Evolutionary conservation across 306 rosid species (phyloP), one percentile per base, ranked within the genome.

Genomic region (Begonia fuchsioides): DNA sequence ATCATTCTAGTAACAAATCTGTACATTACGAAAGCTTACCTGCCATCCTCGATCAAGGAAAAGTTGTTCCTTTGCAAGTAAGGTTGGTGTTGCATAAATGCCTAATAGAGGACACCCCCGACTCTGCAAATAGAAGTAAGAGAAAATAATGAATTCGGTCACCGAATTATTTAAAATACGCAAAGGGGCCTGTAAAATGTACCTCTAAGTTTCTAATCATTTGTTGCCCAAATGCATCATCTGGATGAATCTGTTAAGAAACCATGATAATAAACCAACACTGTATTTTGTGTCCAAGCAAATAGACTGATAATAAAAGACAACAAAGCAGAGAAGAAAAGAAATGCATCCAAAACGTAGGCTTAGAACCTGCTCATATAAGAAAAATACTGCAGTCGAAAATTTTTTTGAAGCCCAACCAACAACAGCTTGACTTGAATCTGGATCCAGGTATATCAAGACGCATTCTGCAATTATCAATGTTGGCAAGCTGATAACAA

Each of bases 381-480:
- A 79, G 72, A 81, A 79, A 71, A 90, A 90, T 39, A 77, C 45
- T 43, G 83, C 87, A 0, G 98, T 90, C 16, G 82, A 58, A 73
- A 90, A 90, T 45, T 71, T 61, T 58, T 64, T 77, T 47, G 92
- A 66, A 55, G 95, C 94, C 98, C 95, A 90, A 58, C 81, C 79
- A 72, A 81, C 94, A 38, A 90, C 57, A 17, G 64, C 46, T 15
- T 63, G 73, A 62, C 76, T 81, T 53, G 95, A 90, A 71, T 90
- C 93, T 59, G 94, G 95, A 69, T 81, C 93, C 78, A 90, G 47
- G 76, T 90, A 90, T 69, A 90, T 85, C 76, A 90, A 77, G 75
- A 90, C 98, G 72, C 95, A 85, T 67, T 90, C 98, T 85, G 98
- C 93, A 73, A 90, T 82, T 82, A 90, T 77, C 69, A 90, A 85